A percentile compares a stretch with the other conserved stretches of the same genome.
phyloP scores from a whole-genome alignment of 352 stramenopile species.

The Blastocystis sp. region DNA sequence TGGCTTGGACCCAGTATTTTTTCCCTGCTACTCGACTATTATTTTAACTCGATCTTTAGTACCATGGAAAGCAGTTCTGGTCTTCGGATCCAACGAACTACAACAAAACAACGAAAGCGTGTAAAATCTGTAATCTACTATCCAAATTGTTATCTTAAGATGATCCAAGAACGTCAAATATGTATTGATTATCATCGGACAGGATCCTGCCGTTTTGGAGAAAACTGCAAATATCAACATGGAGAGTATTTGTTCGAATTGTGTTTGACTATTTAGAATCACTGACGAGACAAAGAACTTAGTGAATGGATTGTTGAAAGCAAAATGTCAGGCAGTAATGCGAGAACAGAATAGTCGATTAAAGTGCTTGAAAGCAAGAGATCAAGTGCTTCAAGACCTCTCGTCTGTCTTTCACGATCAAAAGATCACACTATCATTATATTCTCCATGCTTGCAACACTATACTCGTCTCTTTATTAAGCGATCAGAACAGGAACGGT shows the following conservation, averaged over 20 bases:
- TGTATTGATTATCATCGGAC: conserved; percentile 9
- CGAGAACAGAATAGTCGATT: neutral
- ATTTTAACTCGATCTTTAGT: no score
- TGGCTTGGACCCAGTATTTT: no score
- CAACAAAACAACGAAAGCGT: neutral
- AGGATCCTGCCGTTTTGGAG: neutral
- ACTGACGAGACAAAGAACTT: neutral
- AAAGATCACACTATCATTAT: neutral
- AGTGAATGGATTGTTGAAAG: neutral
- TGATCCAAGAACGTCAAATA: neutral
- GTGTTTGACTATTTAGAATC: neutral
- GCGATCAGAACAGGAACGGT: neutral
- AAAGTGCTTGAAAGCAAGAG: neutral
- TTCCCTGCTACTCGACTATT: no score
- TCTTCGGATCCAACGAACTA: neutral
- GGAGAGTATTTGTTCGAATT: neutral
- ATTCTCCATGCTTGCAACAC: neutral
- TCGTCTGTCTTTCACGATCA: neutral
- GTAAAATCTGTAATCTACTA: neutral
- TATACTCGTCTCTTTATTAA: neutral
- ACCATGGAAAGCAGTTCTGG: no score
- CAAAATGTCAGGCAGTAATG: neutral
- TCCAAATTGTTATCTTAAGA: neutral
- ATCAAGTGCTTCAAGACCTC: neutral
- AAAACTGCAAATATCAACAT: neutral